phyloP scores from a whole-genome alignment of 2,329 filamentous ascomycete genomes.

The Byssochlamys sp. region DNA sequence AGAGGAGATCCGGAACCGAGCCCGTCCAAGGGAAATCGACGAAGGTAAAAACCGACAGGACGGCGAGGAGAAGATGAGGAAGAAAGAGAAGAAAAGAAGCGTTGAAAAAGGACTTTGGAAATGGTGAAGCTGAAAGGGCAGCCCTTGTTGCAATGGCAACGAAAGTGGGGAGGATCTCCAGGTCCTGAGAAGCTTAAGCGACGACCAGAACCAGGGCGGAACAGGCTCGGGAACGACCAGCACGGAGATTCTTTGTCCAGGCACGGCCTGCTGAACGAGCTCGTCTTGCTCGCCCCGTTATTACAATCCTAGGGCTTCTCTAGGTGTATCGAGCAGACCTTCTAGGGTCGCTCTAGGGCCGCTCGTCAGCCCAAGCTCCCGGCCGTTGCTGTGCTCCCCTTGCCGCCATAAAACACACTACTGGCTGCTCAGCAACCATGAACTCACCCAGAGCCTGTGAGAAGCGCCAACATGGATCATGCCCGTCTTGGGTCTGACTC shows the following conservation, averaged over 20 bases:
- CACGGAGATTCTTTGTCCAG: background rate
- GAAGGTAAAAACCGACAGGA: slow-evolving; percentile 7
- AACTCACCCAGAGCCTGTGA: slow-evolving; percentile 10
- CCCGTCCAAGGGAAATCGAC: slow-evolving; percentile 11
- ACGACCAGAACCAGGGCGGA: slow-evolving; percentile 5
- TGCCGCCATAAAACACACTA: slow-evolving; percentile 24
- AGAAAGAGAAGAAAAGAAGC: slow-evolving; percentile 13
- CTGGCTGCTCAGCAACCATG: slow-evolving; percentile 24
- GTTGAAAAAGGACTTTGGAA: slow-evolving; percentile 18
- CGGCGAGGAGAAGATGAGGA: slow-evolving; percentile 14
- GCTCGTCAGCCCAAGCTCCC: slow-evolving; percentile 1
- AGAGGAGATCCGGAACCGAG: slow-evolving; percentile 7
- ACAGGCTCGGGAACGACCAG: background rate
- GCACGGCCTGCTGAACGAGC: background rate
- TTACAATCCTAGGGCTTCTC: background rate
- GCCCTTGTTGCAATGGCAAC: slow-evolving; percentile 35
- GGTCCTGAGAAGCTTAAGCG: slow-evolving; percentile 19
- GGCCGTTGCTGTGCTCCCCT: slow-evolving; percentile 30
- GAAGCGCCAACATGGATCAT: slow-evolving; percentile 9
- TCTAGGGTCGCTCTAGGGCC: background rate
- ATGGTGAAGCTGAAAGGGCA: slow-evolving; percentile 31
- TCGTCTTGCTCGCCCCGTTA: background rate
- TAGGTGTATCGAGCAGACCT: background rate
- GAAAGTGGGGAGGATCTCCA: slow-evolving; percentile 33
- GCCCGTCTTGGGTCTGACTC: slow-evolving; percentile 11